Evolutionary conservation across 202 grass and related monocot genomes (phyloP).

Genomic region (Cymbopogon flexuosus): DNA sequence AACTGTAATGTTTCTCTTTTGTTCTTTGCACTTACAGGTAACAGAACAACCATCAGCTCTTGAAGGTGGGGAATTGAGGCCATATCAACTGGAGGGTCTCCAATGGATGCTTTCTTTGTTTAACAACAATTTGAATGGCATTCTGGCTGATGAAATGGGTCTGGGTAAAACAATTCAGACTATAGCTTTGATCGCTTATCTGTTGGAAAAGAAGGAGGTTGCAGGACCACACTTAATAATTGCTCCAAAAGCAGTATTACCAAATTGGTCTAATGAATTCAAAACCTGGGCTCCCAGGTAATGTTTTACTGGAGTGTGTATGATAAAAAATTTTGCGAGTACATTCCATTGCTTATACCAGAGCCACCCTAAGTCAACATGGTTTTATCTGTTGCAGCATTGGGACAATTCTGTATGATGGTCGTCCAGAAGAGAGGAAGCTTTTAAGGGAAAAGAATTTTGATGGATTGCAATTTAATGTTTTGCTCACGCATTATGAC

Average conservation of each 20-base stretch:
- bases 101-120: conserved; percentile 99
- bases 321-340: neutral
- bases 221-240: conserved; percentile 89
- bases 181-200: conserved; percentile 85
- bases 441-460: conserved; percentile 77
- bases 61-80: conserved; percentile 72
- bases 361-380: conserved; percentile 29
- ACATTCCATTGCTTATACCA: conserved; percentile 30
- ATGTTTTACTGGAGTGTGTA: conserved; percentile 19
- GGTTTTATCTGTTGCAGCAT: conserved; percentile 53
- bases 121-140: conserved; percentile 99
- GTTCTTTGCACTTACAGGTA: conserved; percentile 56
- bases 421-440: conserved; percentile 93
- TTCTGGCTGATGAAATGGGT: conserved; percentile 99
- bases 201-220: conserved; percentile 95
- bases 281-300: conserved; percentile 96
- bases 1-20: conserved; percentile 36
- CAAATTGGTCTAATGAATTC: conserved; percentile 96
- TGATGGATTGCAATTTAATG: conserved; percentile 68
- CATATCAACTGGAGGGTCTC: conserved; percentile 96
- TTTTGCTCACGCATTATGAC: conserved; percentile 98
- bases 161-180: conserved; percentile 99
- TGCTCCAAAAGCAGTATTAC: conserved; percentile 94
- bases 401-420: conserved; percentile 81
- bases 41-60: conserved; percentile 88